A percentile compares a stretch with the other conserved stretches of the same genome.
These are phyloP conservation scores for Eucalyptus curtisii DNA, from an alignment of 345 rosid genomes.

Conservation along the genomic window DNA sequence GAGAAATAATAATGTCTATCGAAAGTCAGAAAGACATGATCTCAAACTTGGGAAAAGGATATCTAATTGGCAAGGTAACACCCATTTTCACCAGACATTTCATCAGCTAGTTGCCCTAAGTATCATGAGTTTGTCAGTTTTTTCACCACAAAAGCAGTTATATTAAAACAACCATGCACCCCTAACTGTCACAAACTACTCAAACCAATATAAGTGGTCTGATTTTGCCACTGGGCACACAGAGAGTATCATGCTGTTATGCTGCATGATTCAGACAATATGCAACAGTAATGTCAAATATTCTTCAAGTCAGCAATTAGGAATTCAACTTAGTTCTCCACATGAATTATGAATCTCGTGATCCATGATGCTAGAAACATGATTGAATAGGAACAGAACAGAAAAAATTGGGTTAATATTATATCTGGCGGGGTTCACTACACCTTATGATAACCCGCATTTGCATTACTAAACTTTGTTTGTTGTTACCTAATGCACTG, in stretches of 20 bases:
- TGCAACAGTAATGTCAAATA: not conserved
- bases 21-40: not conserved
- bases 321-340: not conserved
- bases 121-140: not conserved
- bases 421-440: not conserved
- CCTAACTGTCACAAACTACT: not conserved
- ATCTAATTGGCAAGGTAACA: not conserved
- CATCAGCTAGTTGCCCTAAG: not conserved
- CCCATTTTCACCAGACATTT: not conserved
- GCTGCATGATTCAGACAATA: not conserved
- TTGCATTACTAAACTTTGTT: not conserved
- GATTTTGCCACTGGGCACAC: not conserved
- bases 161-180: not conserved
- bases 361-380: not conserved
- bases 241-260: not conserved
- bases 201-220: not conserved
- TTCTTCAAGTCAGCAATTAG: not conserved
- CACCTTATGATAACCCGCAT: not conserved
- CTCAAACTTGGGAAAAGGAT: not conserved
- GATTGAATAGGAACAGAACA: not conserved
- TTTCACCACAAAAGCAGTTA: not conserved
- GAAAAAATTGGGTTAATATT: not conserved
- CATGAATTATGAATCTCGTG: not conserved
- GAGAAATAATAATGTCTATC: not conserved
- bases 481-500: not conserved